Conservation (phyloP, 192 early-diverging fungal species). For the Mortierella claussenii region DNA sequence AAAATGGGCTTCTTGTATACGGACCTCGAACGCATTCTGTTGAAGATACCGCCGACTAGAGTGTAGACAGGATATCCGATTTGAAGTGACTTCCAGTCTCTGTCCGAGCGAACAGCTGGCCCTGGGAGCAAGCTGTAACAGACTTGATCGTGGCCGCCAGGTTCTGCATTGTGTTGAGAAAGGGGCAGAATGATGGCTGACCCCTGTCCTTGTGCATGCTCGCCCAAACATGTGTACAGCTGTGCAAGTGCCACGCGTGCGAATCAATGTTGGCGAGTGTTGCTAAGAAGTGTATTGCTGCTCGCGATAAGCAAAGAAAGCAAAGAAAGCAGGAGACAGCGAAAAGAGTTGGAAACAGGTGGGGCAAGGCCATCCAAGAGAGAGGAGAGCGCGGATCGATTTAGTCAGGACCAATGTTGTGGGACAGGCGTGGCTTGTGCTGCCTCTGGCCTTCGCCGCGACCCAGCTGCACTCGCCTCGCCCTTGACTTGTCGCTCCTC, state of each 20-base stretch:
- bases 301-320: too few species aligned
- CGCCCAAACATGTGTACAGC: constrained; percentile 7
- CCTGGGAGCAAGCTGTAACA: not conserved
- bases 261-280: not conserved
- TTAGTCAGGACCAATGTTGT: too few species aligned
- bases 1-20: not conserved
- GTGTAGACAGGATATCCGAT: not conserved
- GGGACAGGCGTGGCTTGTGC: not conserved
- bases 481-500: too few species aligned
- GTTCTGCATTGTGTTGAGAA: not conserved
- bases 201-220: constrained; percentile 26
- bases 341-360: not conserved
- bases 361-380: too few species aligned
- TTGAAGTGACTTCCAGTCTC: not conserved
- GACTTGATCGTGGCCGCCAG: not conserved
- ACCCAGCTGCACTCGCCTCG: too few species aligned
- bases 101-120: not conserved
- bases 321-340: not conserved
- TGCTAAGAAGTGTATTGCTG: too few species aligned
- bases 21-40: constrained; percentile 38
- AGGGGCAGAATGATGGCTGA: not conserved
- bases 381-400: too few species aligned
- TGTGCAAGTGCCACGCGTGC: not conserved
- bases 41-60: constrained; percentile 11
- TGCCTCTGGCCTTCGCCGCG: too few species aligned